Percentiles rank a stretch among this genome's conserved stretches.
Conservation (phyloP, 2,329 filamentous ascomycete genomes). For the Samsoniella hepiali region DNA sequence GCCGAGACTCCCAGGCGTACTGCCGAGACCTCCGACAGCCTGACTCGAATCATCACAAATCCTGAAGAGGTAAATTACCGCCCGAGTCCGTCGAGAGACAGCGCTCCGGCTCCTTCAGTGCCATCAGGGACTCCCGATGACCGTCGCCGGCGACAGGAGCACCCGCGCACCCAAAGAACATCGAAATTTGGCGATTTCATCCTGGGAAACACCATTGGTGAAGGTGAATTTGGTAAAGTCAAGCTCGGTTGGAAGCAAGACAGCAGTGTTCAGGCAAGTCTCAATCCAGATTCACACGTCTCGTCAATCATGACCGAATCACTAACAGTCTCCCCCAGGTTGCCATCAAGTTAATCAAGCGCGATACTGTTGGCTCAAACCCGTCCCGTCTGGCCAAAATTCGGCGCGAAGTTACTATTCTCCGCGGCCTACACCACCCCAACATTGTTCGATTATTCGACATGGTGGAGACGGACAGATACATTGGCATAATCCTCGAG, state of each 20-base stretch:
- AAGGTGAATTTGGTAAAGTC: conserved; percentile 98
- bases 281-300: background rate
- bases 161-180: conserved; percentile 53
- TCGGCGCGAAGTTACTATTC: conserved; percentile 91
- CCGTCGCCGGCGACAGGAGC: conserved; percentile 59
- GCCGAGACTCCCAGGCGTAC: conserved; percentile 52
- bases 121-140: conserved; percentile 44
- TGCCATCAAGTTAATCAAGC: conserved; percentile 94
- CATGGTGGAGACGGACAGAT: conserved; percentile 95
- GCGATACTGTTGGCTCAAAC: conserved; percentile 85
- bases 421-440: conserved; percentile 82
- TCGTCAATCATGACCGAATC: conserved; percentile 17
- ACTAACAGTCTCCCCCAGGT: conserved; percentile 53
- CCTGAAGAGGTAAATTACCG: conserved; percentile 32
- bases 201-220: conserved; percentile 90
- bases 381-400: conserved; percentile 91
- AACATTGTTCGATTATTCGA: conserved; percentile 97
- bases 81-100: conserved; percentile 35
- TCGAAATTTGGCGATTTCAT: conserved; percentile 95
- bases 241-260: conserved; percentile 98
- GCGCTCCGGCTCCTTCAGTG: conserved; percentile 44
- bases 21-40: conserved; percentile 74
- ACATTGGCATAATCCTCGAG: conserved; percentile 97
- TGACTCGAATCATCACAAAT: conserved; percentile 64
- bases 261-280: conserved; percentile 72